Base-by-base conservation (phyloP, 441 rosid species). In the Corymbia citriodora region DNA sequence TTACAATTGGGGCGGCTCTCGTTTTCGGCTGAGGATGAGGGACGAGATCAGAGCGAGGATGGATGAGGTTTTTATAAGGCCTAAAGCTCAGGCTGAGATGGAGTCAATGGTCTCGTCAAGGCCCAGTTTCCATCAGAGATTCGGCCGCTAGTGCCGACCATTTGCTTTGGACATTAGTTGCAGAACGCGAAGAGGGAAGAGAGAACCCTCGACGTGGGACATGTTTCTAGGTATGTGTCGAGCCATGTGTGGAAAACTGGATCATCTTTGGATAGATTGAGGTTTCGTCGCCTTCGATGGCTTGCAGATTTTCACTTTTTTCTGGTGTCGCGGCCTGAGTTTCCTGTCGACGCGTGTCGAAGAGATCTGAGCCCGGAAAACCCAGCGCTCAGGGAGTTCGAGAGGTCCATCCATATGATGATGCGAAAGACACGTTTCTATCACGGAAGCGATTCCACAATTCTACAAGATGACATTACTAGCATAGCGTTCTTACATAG, bases 61-160 rank as follows among this genome's bases (percentile, higher is more conserved):
- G 90, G 87, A 88, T 49, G 90, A 85, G 88, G 89, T 92, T 92
- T 92, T 95, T 74, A 96, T 94, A 95, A 59, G 87, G 90, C 31
- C 54, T 59, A 59, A 85, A 79, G 86, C 48, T 89, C 55, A 33
- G 94, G 93, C 93, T 87, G 74, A 87, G 68, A 92, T 61, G 91
- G 88, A 90, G 91, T 88, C 87, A 54, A 18, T 49, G 61, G 97
- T 97, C 93, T 86, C 85, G 90, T 94, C 93, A 61, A 55, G 74
- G 65, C 8, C 31, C 27, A 92, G 90, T 16, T 61, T 86, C 81
- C 90, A 93, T 89, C 89, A 89, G 72, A 31, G 65, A 8, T 89
- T 94, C 93, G 86, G 31, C 92, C 89, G 89, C 89, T 96, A 90
- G 92, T 94, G 94, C 96, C 97, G 96, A 91, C 96, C 53, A 91